These are phyloP conservation scores for Cajanus cajan DNA, from an alignment of 306 rosid species.

Conservation along the genomic window DNA sequence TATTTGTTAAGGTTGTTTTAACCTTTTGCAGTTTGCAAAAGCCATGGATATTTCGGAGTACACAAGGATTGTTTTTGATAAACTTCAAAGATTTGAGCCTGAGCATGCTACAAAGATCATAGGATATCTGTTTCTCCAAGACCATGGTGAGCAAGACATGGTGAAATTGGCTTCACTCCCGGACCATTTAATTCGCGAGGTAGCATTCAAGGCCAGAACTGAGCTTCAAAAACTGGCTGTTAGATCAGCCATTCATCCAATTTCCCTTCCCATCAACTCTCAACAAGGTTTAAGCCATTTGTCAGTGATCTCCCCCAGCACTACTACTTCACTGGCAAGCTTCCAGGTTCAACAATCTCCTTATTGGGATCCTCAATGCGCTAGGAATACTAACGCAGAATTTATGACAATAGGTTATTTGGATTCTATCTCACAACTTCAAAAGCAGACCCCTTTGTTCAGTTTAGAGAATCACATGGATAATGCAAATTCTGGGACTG, in stretches of 20 bases:
- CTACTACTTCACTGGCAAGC: constrained; percentile 23
- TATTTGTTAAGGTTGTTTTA: neutral
- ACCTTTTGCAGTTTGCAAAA: constrained; percentile 38
- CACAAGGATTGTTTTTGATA: constrained; percentile 47
- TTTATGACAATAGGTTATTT: constrained; percentile 28
- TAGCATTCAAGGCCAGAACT: constrained; percentile 41
- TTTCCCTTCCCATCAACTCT: constrained; percentile 33
- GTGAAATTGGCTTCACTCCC: constrained; percentile 53
- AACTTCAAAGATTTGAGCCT: constrained; percentile 57
- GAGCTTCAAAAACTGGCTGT: constrained; percentile 43
- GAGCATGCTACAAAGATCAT: constrained; percentile 56
- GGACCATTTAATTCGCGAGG: constrained; percentile 46
- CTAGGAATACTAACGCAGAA: constrained; percentile 35
- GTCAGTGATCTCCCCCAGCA: constrained; percentile 25
- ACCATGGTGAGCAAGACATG: constrained; percentile 51
- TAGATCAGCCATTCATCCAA: constrained; percentile 30
- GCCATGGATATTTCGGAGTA: constrained; percentile 65
- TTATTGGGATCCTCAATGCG: constrained; percentile 41
- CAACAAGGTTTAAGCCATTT: constrained; percentile 26
- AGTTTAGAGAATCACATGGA: constrained; percentile 53
- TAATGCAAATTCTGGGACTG: constrained; percentile 19
- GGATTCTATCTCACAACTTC: constrained; percentile 44
- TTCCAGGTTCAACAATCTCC: constrained; percentile 35
- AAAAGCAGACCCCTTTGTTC: constrained; percentile 37
- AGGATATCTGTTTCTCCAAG: constrained; percentile 63